Evolutionary conservation across 148 eudicot genomes (phyloP), one percentile per base, ranked within the genome.

Genomic region (Silene latifolia): DNA sequence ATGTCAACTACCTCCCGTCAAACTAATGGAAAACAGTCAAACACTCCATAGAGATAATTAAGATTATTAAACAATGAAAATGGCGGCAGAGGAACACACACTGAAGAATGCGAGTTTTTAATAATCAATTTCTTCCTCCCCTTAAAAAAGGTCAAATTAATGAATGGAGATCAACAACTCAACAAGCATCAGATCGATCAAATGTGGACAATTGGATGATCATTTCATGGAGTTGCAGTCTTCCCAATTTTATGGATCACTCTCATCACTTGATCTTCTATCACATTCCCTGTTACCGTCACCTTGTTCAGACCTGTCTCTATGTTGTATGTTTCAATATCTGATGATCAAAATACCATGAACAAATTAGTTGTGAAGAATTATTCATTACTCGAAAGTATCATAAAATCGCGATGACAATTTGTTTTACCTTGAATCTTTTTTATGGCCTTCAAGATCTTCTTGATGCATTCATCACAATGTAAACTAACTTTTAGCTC

Each of bases 381-480:
- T 51, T 48, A 48, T 13, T 51, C 2, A 51, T 51, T 13, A 51
- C 56, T 13, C 56, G 0, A 14, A 51, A 51, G 56, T 51, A 51
- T 12, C 6, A 14, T 51, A 51, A 51, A 15, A 12, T 51, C 17
- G 56, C 14, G 56, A 51, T 15, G 15, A 44, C n/a, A n/a, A n/a
- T 8, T 20, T 42, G 13, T 7, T 17, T 63, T 80, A 91, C 98
- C 98, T 86, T 90, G 88, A 48, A 95, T 84, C 81, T 95, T 95
- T 81, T 95, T 95, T 61, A 95, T 89, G 64, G 98, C 87, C 83
- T 95, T 95, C 81, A 95, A 76, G 74, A 89, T 92, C 79, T 95
- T 92, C 89, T 89, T 92, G 89, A 92, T 95, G 87, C 98, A 95
- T 77, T 91, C 93, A 0, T 92, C 96, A 46, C 98, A 94, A 61